These are phyloP conservation scores for Ophiostoma ips DNA, from an alignment of 2,329 filamentous ascomycete genomes.

Conservation along the genomic window DNA sequence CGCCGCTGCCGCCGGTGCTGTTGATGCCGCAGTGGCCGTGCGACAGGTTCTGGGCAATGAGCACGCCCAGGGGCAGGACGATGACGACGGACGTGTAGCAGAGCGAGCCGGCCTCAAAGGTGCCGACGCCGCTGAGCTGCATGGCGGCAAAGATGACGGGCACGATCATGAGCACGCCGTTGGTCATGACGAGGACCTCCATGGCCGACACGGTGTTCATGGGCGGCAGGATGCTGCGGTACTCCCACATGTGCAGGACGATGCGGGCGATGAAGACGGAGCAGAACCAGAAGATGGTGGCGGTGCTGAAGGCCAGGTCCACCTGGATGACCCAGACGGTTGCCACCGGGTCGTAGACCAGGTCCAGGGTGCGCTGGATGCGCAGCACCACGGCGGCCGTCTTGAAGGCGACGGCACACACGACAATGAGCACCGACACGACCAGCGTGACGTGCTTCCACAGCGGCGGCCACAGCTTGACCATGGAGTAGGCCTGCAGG, in stretches of 20 bases:
- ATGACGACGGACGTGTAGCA: slow-evolving; percentile 35
- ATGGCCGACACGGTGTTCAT: slow-evolving; percentile 32
- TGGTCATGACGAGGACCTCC: slow-evolving; percentile 41
- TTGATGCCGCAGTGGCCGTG: not conserved
- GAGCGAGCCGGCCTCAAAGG: slow-evolving; percentile 37
- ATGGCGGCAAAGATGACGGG: slow-evolving; percentile 39
- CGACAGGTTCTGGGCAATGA: slow-evolving; percentile 33
- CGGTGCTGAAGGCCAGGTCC: slow-evolving; percentile 20
- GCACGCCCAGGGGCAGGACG: slow-evolving; percentile 37
- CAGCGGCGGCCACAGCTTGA: slow-evolving; percentile 30
- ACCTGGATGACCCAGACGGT: slow-evolving; percentile 26
- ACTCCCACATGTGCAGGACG: slow-evolving; percentile 31
- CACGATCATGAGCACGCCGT: slow-evolving; percentile 40
- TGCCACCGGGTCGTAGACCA: not conserved
- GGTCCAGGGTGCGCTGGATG: slow-evolving; percentile 19
- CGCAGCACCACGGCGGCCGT: slow-evolving; percentile 25
- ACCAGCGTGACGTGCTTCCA: slow-evolving; percentile 19
- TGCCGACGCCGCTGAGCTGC: slow-evolving; percentile 26
- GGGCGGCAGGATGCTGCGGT: slow-evolving; percentile 32
- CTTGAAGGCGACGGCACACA: slow-evolving; percentile 19
- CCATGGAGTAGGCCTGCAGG: slow-evolving; percentile 39
- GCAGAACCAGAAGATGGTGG: slow-evolving; percentile 34
- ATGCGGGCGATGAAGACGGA: slow-evolving; percentile 40
- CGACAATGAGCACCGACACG: slow-evolving; percentile 23
- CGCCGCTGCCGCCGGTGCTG: not conserved